Evolutionary conservation across 2,329 filamentous ascomycete species (phyloP), one percentile per base, ranked within the genome.

Genomic region (Biscogniauxia marginata): DNA sequence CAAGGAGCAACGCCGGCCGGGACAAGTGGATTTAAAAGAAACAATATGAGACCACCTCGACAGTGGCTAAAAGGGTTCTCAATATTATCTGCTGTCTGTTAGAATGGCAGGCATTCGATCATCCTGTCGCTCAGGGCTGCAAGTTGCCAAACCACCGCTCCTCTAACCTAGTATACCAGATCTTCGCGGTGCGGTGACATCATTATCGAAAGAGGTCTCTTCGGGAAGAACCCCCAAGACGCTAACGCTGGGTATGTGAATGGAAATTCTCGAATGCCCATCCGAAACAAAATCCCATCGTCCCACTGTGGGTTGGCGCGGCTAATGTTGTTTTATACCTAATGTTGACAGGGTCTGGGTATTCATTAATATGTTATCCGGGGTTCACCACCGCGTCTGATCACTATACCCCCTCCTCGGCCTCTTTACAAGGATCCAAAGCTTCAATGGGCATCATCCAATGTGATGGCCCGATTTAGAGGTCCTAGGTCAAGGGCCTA

Each of bases 201-300:
- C 61, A 61, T 59, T 50, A 60, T 61, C 61, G 59, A 63, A 58
- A 63, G 59, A 61, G 39, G 18, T 7, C 45, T 52, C 54, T 61
- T 46, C 19, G 46, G 24, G 24, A 50, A 39, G 16, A 13, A 22
- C 48, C 23, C 30, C 30, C 22, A 25, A 49, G 22, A 25, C 46
- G 22, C 19, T 25, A 25, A 23, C 46, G 43, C n/a, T 30, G n/a
- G n/a, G n/a, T n/a, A 39, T 39, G 30, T 39, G 30, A 49, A 46
- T 21, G 49, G 56, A 49, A 52, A 58, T 46, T 56, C 25, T 61
- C 47, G 56, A 53, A 34, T 43, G 48, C 46, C n/a, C 46, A 49
- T 53, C 58, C 45, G 51, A n/a, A 48, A 47, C 52, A 50, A 55
- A 45, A 24, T 53, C 46, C 46, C 53, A 39, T 24, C 56, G 46